These are phyloP conservation scores for Canariomyces notabilis DNA, from an alignment of 2,329 filamentous ascomycete genomes.

Conservation along the genomic window DNA sequence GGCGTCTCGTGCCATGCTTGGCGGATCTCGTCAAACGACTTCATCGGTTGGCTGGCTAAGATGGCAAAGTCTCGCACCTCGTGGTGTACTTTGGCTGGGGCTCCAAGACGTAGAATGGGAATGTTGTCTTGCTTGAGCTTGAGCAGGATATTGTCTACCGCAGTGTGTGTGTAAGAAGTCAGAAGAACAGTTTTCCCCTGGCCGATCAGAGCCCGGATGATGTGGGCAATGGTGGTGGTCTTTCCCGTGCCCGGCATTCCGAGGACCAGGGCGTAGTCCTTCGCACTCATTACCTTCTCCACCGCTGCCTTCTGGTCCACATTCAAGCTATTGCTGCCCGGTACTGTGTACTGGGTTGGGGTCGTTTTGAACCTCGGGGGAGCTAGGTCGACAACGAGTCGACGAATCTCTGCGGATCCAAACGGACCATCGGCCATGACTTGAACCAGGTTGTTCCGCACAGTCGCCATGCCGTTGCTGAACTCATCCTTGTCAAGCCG, in stretches of 20 bases:
- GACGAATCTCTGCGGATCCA: constrained; percentile 66
- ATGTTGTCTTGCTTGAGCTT: constrained; percentile 80
- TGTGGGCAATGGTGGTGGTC: constrained; percentile 96
- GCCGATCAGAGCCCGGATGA: constrained; percentile 82
- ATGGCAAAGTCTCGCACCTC: constrained; percentile 83
- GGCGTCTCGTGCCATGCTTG: constrained; percentile 78
- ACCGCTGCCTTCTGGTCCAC: constrained; percentile 82
- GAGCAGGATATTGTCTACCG: constrained; percentile 94
- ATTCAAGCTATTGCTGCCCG: constrained; percentile 67
- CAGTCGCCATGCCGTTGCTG: constrained; percentile 92
- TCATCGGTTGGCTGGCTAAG: constrained; percentile 67
- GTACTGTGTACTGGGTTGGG: constrained; percentile 59
- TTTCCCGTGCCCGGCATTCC: constrained; percentile 99
- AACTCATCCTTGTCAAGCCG: constrained; percentile 97
- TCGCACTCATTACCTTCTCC: constrained; percentile 89
- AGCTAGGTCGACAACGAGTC: constrained; percentile 72
- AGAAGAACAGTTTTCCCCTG: constrained; percentile 90
- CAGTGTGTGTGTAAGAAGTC: constrained; percentile 94
- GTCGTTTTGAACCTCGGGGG: constrained; percentile 67
- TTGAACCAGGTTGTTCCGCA: constrained; percentile 88
- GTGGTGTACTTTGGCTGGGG: constrained; percentile 77
- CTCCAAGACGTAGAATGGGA: constrained; percentile 78
- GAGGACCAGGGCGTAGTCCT: constrained; percentile 93
- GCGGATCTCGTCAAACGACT: constrained; percentile 76
- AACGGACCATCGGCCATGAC: constrained; percentile 78